phyloP scores from a whole-genome alignment of 768 basidiomycete species.

The Boletus eberwhitei region DNA sequence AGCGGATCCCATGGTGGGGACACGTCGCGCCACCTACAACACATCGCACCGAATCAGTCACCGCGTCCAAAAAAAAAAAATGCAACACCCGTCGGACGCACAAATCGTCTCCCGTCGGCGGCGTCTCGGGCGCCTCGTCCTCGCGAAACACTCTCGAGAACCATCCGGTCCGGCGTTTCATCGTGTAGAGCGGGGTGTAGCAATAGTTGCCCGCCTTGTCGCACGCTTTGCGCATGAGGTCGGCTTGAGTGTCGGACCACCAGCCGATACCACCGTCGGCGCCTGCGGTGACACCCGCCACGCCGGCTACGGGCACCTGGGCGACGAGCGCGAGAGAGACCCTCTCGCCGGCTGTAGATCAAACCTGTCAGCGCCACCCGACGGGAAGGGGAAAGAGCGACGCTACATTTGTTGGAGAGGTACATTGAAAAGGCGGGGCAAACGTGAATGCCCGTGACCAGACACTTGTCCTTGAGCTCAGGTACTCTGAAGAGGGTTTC shows the following conservation, averaged over 20 bases:
- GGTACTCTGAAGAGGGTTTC: conserved; percentile 22
- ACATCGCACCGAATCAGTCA: neutral
- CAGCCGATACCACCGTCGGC: conserved; percentile 14
- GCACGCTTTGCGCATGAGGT: conserved; percentile 22
- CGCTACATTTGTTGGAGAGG: conserved; percentile 27
- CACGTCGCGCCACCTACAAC: conserved; percentile 22
- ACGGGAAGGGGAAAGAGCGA: neutral
- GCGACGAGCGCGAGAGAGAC: conserved; percentile 22
- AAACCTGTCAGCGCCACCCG: neutral
- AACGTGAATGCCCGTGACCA: conserved; percentile 31
- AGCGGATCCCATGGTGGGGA: conserved; percentile 23
- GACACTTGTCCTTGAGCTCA: conserved; percentile 27
- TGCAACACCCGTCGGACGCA: neutral
- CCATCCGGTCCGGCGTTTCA: conserved; percentile 16
- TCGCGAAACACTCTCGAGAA: conserved; percentile 8
- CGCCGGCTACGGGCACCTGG: conserved; percentile 10
- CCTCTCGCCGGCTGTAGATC: conserved; percentile 20
- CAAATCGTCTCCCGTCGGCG: conserved; percentile 11
- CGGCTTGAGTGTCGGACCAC: conserved; percentile 19
- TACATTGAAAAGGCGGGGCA: conserved; percentile 37
- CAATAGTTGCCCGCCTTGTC: conserved; percentile 20
- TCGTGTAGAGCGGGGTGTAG: conserved; percentile 27
- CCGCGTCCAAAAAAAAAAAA: neutral
- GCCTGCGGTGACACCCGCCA: conserved; percentile 10
- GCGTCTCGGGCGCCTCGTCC: neutral